Evolutionary conservation across 169 alveolate genomes (phyloP).

Genomic region (Cryptosporidium sp.): DNA sequence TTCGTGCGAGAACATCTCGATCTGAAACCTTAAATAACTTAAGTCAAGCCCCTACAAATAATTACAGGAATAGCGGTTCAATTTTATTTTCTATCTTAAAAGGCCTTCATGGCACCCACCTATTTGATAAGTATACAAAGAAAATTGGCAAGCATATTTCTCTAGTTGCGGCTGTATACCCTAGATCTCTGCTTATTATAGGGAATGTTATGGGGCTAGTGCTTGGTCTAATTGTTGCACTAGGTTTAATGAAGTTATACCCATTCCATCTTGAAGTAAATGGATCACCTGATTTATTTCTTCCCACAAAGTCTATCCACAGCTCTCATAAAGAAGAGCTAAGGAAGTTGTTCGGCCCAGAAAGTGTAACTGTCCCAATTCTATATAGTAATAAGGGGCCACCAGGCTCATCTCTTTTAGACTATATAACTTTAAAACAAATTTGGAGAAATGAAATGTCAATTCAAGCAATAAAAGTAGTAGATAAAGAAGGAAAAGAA

Average conservation of each 20-base stretch:
- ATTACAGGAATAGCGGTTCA: background rate
- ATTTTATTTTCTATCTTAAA: slow-evolving; percentile 15
- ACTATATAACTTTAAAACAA: slow-evolving; percentile 36
- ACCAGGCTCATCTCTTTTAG: slow-evolving; percentile 46
- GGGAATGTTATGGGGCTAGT: slow-evolving; percentile 59
- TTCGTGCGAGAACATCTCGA: background rate
- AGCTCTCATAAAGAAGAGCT: slow-evolving; percentile 41
- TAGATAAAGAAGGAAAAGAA: slow-evolving; percentile 53
- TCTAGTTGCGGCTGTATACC: slow-evolving; percentile 31
- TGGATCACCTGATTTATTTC: slow-evolving; percentile 65
- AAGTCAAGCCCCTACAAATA: background rate
- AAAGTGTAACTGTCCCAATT: slow-evolving; percentile 38
- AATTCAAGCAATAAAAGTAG: slow-evolving; percentile 54
- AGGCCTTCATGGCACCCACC: slow-evolving; percentile 15
- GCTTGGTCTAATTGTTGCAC: slow-evolving; percentile 60
- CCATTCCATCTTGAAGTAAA: slow-evolving; percentile 65
- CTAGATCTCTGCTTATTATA: slow-evolving; percentile 50
- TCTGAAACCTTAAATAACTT: background rate
- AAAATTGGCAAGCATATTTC: slow-evolving; percentile 60
- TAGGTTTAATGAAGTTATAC: slow-evolving; percentile 61
- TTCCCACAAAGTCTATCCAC: slow-evolving; percentile 54
- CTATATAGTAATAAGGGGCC: slow-evolving; percentile 73
- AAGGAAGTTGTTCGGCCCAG: slow-evolving; percentile 37
- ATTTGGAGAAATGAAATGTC: slow-evolving; percentile 72
- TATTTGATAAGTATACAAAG: slow-evolving; percentile 63